Base-by-base conservation (phyloP, 2,329 filamentous ascomycete genomes). In the Ascochyta rabiei region DNA sequence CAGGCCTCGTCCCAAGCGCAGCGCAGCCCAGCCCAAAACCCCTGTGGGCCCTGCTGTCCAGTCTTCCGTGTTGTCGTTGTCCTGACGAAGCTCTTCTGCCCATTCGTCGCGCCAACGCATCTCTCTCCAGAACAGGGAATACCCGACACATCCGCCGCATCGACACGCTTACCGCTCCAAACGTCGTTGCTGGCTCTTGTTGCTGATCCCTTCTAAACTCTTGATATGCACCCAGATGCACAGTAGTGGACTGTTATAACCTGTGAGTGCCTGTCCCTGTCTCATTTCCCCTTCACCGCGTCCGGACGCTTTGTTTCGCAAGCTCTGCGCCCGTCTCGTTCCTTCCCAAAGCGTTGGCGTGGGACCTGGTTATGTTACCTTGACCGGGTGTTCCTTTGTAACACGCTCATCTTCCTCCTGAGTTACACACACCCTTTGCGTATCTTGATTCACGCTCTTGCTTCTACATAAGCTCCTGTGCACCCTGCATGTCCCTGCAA, bases 321-420 rank as follows among this genome's bases (percentile, higher is more conserved):
- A 59, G 52, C 46, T 57, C 49, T 50, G 33, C 39, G 40, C 39
- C 16, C 13, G 48, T 51, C 21, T 31, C 35, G 53, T 56, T 60
- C 66, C 63, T 70, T 69, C 69, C 68, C 53, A 68, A 71, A 70
- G 45, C 64, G 68, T 70, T 60, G 44, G 60, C 60, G 61, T 57
- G 65, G 66, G 61, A 61, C 66, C 58, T 69, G 70, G 63, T 57
- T 57, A 64, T 66, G 66, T 53, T 63, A 64, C 68, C 63, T 57
- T 69, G 65, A 59, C 70, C 60, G 63, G 63, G 57, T 59, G 59
- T 56, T 55, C 67, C 70, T 74, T 72, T 74, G 69, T 73, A 67
- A 64, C 57, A 60, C 66, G 58, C 67, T 60, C 59, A 63, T 69
- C 61, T 70, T 64, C 67, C 59, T 61, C 42, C 50, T 59, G 59